Percentiles rank a stretch among this genome's conserved stretches.
These are phyloP conservation scores for Cytospora schulzeri DNA, from an alignment of 2,329 filamentous ascomycete genomes.

Conservation along the genomic window DNA sequence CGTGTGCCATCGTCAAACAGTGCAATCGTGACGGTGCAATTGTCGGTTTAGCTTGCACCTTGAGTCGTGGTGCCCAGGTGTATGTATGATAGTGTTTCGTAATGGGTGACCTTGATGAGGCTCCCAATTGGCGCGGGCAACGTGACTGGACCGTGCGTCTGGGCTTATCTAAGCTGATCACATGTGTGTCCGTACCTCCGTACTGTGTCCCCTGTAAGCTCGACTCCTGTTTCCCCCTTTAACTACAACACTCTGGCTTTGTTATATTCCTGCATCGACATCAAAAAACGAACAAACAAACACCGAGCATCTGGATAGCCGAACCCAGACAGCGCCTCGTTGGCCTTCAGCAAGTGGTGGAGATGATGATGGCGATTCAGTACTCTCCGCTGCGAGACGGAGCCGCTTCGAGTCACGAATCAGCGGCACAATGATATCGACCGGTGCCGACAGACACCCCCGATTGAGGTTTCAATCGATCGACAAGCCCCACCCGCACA, in stretches of 20 bases:
- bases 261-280: too few relatives aligned
- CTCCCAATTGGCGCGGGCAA: constrained; percentile 12
- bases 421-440: background rate
- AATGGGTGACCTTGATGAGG: constrained; percentile 9
- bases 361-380: too few relatives aligned
- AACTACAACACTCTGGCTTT: too few relatives aligned
- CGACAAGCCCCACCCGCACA: background rate
- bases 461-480: too few relatives aligned
- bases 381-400: background rate
- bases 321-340: background rate
- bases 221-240: background rate
- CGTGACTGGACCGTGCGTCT: constrained; percentile 3
- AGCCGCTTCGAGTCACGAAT: background rate
- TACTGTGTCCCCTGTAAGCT: background rate
- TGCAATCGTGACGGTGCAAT: constrained; percentile 31
- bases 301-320: background rate
- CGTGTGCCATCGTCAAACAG: constrained; percentile 28
- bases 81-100: constrained; percentile 14
- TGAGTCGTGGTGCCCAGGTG: constrained; percentile 31
- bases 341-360: background rate
- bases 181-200: background rate
- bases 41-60: constrained; percentile 31
- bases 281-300: too few relatives aligned
- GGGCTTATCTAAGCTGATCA: background rate
- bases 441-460: too few relatives aligned